Percentiles rank a stretch among this genome's conserved stretches.
Evolutionary conservation across 1,139 yeast genomes (phyloP).

Genomic region (Taiozyma sp.): DNA sequence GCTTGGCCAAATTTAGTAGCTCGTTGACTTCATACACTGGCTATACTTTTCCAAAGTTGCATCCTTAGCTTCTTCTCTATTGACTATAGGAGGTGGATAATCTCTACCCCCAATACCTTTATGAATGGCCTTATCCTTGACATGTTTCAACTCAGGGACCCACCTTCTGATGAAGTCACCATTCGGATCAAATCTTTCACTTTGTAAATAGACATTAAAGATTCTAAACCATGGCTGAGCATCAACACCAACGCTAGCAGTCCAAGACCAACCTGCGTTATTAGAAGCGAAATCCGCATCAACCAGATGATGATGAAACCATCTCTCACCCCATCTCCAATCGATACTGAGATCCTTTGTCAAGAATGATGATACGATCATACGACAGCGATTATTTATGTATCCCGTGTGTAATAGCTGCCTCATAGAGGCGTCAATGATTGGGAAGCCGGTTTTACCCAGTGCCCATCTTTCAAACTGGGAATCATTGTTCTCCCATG

Average conservation of each 20-base stretch:
- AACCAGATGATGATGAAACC: constrained; percentile 42
- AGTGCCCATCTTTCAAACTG: constrained; percentile 44
- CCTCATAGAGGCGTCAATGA: constrained; percentile 56
- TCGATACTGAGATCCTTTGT: constrained; percentile 49
- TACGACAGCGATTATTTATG: constrained; percentile 48
- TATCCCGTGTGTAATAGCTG: constrained; percentile 45
- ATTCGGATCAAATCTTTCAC: constrained; percentile 42
- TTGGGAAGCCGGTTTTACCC: constrained; percentile 51
- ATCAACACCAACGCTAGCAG: constrained; percentile 46
- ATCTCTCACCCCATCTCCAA: constrained; percentile 52
- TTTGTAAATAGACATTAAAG: constrained; percentile 49
- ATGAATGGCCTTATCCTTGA: constrained; percentile 18
- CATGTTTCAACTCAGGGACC: constrained; percentile 43
- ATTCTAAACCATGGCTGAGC: constrained; percentile 55
- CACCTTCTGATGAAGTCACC: constrained; percentile 44
- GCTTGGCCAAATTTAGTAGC: background rate
- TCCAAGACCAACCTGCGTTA: constrained; percentile 56
- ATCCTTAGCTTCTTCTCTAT: constrained; percentile 34
- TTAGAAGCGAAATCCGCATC: constrained; percentile 54
- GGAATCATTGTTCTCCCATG: constrained; percentile 39
- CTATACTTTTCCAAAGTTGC: constrained; percentile 36
- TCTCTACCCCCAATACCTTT: constrained; percentile 28
- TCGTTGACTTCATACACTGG: constrained; percentile 6
- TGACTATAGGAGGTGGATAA: constrained; percentile 41
- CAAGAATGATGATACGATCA: constrained; percentile 49